Conservation (phyloP, 805 yeast species). For the Jamesozyma lodderae region DNA sequence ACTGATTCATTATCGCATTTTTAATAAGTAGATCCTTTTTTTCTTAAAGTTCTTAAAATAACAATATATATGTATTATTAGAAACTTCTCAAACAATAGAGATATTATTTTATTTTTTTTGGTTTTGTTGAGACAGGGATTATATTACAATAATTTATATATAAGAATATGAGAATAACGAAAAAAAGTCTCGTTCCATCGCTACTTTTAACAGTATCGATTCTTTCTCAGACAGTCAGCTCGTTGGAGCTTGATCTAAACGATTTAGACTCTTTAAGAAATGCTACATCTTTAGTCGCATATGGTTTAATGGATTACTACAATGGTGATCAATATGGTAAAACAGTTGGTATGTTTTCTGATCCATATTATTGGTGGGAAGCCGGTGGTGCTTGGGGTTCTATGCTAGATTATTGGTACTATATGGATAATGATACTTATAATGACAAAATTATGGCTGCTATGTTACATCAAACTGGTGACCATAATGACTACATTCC, state of each 20-base stretch:
- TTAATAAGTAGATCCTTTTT: too few relatives aligned
- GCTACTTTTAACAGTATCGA: not conserved
- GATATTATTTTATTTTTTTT: too few relatives aligned
- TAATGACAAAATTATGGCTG: slow-evolving; percentile 46
- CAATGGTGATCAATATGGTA: slow-evolving; percentile 57
- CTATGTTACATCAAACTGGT: slow-evolving; percentile 68
- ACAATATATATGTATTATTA: too few relatives aligned
- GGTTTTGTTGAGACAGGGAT: too few relatives aligned
- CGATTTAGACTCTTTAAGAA: slow-evolving; percentile 25
- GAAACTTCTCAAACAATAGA: too few relatives aligned
- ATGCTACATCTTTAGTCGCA: slow-evolving; percentile 53
- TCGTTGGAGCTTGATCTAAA: slow-evolving; percentile 25
- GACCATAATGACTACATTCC: slow-evolving; percentile 75
- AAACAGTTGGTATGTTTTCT: slow-evolving; percentile 78
- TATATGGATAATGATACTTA: slow-evolving; percentile 64
- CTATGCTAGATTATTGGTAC: slow-evolving; percentile 68
- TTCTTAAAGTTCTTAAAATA: too few relatives aligned
- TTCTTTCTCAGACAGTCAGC: not conserved
- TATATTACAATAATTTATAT: too few relatives aligned
- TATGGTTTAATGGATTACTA: slow-evolving; percentile 78
- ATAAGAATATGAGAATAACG: not conserved
- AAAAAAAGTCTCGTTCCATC: not conserved
- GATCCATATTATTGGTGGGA: slow-evolving; percentile 98
- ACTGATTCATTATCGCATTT: too few relatives aligned
- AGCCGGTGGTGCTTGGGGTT: slow-evolving; percentile 94